These are phyloP conservation scores for Tulasnella sp. DNA, from an alignment of 768 basidiomycete genomes.

Conservation along the genomic window DNA sequence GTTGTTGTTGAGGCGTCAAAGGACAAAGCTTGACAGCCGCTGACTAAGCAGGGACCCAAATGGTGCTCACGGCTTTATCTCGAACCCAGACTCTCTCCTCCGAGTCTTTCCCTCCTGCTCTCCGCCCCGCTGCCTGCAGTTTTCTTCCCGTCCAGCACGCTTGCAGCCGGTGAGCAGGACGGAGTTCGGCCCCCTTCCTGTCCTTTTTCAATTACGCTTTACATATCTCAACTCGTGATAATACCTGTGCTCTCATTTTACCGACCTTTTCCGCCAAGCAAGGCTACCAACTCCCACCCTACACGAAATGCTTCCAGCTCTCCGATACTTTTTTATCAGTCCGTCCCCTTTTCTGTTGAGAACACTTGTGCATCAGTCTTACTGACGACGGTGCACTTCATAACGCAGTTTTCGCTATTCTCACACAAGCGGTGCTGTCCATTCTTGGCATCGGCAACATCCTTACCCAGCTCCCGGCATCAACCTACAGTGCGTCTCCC, in stretches of 20 bases:
- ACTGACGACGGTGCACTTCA: neutral
- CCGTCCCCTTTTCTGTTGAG: neutral
- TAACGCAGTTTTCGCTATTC: neutral
- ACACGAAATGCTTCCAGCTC: neutral
- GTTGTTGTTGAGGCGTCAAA: neutral
- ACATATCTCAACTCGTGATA: neutral
- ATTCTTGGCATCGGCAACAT: conserved; percentile 8
- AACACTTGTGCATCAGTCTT: neutral
- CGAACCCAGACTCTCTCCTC: neutral
- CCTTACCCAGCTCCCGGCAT: neutral
- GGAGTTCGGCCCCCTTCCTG: neutral
- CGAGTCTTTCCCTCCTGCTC: neutral
- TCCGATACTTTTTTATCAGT: conserved; percentile 9
- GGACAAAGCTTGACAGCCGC: neutral
- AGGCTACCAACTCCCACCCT: neutral
- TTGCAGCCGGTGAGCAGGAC: conserved; percentile 15
- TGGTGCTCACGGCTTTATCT: neutral
- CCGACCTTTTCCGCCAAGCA: conserved; percentile 1
- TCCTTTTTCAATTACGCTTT: neutral
- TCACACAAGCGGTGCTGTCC: conserved; percentile 4
- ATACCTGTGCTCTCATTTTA: neutral
- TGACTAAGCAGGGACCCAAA: neutral
- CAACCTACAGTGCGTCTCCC: neutral
- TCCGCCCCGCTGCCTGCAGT: conserved; percentile 2
- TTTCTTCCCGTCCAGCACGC: neutral